These are phyloP conservation scores for Capronia americana DNA, from an alignment of 2,329 filamentous ascomycete genomes.

Conservation along the genomic window DNA sequence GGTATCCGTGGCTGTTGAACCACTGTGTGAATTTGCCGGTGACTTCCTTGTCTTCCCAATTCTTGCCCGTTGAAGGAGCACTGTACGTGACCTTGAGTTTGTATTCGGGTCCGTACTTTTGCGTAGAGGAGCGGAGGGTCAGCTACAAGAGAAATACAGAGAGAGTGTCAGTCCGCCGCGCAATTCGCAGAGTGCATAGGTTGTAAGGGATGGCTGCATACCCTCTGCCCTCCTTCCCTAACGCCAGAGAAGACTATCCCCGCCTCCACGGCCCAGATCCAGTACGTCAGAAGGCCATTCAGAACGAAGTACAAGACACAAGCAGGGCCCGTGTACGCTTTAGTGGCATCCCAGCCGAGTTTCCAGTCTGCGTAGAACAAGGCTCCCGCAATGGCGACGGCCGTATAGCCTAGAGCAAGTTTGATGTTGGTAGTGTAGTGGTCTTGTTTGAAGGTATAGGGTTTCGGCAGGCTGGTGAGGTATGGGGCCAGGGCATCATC, in stretches of 20 bases:
- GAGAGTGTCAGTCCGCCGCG: background rate
- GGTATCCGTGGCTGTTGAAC: slow-evolving; percentile 64
- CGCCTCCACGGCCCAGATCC: slow-evolving; percentile 84
- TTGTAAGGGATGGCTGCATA: slow-evolving; percentile 40
- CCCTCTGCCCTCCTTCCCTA: slow-evolving; percentile 70
- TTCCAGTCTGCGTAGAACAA: slow-evolving; percentile 94
- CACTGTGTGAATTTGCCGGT: slow-evolving; percentile 65
- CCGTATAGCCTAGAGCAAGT: slow-evolving; percentile 79
- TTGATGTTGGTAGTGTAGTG: slow-evolving; percentile 82
- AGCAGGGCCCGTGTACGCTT: slow-evolving; percentile 78
- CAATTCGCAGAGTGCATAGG: background rate
- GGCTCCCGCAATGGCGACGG: slow-evolving; percentile 78
- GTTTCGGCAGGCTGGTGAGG: slow-evolving; percentile 77
- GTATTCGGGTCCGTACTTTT: slow-evolving; percentile 84
- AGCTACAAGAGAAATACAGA: slow-evolving; percentile 58
- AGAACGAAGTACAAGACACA: slow-evolving; percentile 80
- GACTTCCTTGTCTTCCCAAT: slow-evolving; percentile 56
- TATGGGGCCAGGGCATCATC: slow-evolving; percentile 96
- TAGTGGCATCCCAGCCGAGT: slow-evolving; percentile 85
- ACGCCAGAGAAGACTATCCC: slow-evolving; percentile 81
- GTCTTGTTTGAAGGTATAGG: slow-evolving; percentile 73
- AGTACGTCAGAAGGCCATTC: slow-evolving; percentile 78
- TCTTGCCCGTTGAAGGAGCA: slow-evolving; percentile 46
- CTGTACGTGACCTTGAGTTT: slow-evolving; percentile 67
- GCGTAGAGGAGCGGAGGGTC: slow-evolving; percentile 71